Evolutionary conservation across 768 basidiomycete genomes (phyloP).

Genomic region (Podaxis sp.): DNA sequence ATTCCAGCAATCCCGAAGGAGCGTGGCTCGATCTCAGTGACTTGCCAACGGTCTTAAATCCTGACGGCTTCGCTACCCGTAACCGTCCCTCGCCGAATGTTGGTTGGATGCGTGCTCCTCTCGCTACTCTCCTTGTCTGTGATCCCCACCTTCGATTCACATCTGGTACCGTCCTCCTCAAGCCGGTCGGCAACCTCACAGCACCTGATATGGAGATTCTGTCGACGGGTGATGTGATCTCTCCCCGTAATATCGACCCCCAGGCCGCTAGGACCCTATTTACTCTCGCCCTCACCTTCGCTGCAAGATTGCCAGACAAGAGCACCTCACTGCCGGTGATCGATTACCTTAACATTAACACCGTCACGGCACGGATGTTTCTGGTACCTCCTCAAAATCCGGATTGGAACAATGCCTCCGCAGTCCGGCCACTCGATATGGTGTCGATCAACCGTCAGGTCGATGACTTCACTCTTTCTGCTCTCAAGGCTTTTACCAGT

Average conservation of each 20-base stretch:
- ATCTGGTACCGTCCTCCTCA: background rate
- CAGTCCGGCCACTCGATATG: background rate
- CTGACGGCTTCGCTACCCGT: background rate
- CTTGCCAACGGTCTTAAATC: background rate
- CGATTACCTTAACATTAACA: background rate
- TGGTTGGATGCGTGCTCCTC: background rate
- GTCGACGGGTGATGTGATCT: background rate
- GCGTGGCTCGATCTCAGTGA: background rate
- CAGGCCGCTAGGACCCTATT: background rate
- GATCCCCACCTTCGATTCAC: background rate
- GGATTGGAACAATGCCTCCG: background rate
- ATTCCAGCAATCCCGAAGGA: background rate
- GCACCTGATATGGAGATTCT: background rate
- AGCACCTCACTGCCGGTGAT: too few relatives aligned
- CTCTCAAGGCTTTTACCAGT: constrained; percentile 5
- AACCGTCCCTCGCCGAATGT: too few relatives aligned
- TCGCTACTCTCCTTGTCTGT: background rate
- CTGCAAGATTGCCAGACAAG: background rate
- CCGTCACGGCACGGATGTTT: background rate
- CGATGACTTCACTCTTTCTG: constrained; percentile 3
- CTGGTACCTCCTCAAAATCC: background rate
- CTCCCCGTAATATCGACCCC: background rate
- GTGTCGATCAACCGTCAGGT: background rate
- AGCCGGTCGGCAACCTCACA: background rate
- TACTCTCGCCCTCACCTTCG: background rate